Evolutionary conservation across 352 stramenopile species (phyloP).

Genomic region (Saprolegnia parasitica): DNA sequence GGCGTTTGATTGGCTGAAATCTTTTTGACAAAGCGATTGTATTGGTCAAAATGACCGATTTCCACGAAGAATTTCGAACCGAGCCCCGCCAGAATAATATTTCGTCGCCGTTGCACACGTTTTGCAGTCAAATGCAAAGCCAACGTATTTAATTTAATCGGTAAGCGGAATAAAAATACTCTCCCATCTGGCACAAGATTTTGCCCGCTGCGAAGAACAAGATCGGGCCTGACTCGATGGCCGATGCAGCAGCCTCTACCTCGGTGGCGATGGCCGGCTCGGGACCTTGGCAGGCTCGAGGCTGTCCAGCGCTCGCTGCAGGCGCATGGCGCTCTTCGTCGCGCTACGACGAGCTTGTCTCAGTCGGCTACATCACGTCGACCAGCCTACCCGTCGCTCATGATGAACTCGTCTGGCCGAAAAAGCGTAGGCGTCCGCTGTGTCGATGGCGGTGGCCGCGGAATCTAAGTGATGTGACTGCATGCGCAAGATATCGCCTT

Average conservation of each 20-base stretch:
- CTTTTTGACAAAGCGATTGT: neutral
- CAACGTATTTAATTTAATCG: neutral
- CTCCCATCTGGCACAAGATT: neutral
- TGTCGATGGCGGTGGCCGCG: neutral
- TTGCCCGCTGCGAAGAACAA: neutral
- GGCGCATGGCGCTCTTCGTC: slow-evolving; percentile 15
- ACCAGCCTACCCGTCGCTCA: slow-evolving; percentile 2
- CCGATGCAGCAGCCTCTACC: too few relatives aligned
- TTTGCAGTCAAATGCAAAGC: too few relatives aligned
- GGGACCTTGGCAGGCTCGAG: neutral
- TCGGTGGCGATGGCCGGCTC: neutral
- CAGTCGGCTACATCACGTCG: neutral
- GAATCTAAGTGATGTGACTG: neutral
- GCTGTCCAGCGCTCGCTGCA: slow-evolving; percentile 13
- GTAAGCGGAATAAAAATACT: neutral
- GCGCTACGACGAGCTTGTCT: neutral
- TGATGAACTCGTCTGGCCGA: slow-evolving; percentile 16
- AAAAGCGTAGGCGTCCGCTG: slow-evolving; percentile 1
- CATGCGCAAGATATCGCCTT: neutral
- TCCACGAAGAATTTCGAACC: neutral
- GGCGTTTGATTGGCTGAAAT: slow-evolving; percentile 24
- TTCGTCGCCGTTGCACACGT: too few relatives aligned
- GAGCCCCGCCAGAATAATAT: too few relatives aligned
- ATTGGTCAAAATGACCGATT: neutral
- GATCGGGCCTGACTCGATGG: too few relatives aligned